phyloP scores from a whole-genome alignment of 495 filamentous ascomycete species.

The Chaetomidium leptoderma region DNA sequence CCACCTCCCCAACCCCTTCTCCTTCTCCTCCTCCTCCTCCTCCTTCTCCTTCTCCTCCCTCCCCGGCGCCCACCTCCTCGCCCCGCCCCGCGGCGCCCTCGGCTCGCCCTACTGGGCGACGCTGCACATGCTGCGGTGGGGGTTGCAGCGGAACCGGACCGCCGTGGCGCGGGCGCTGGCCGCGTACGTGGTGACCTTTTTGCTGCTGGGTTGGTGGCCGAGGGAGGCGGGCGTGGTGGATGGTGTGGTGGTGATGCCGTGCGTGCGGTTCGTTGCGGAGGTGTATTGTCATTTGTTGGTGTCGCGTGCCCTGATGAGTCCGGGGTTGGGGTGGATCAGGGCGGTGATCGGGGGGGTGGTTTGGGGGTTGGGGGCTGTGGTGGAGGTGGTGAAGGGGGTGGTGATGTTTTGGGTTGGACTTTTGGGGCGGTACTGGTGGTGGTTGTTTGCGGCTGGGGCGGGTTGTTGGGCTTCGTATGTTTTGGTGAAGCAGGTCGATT shows the following conservation, averaged over 20 bases:
- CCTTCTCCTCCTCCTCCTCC: neutral
- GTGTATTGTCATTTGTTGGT: no score
- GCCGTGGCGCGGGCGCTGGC: neutral
- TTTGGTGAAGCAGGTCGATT: neutral
- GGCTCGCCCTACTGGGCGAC: conserved; percentile 2
- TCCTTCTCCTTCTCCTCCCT: neutral
- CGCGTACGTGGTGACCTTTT: neutral
- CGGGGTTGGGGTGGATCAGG: neutral
- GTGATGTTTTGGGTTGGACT: neutral
- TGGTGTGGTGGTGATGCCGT: neutral
- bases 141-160: neutral
- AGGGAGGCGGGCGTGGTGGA: neutral
- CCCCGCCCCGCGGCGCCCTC: neutral
- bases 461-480: neutral
- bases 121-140: neutral
- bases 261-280: no score
- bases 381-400: neutral
- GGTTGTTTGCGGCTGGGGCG: neutral
- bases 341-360: neutral
- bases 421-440: neutral
- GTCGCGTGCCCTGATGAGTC: neutral
- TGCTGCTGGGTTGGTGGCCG: neutral
- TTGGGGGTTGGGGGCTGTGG: neutral
- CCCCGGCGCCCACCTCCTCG: neutral
- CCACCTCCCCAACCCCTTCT: neutral